These are phyloP conservation scores for Fusarium dimerum DNA, from an alignment of 2,329 filamentous ascomycete genomes.

Conservation along the genomic window DNA sequence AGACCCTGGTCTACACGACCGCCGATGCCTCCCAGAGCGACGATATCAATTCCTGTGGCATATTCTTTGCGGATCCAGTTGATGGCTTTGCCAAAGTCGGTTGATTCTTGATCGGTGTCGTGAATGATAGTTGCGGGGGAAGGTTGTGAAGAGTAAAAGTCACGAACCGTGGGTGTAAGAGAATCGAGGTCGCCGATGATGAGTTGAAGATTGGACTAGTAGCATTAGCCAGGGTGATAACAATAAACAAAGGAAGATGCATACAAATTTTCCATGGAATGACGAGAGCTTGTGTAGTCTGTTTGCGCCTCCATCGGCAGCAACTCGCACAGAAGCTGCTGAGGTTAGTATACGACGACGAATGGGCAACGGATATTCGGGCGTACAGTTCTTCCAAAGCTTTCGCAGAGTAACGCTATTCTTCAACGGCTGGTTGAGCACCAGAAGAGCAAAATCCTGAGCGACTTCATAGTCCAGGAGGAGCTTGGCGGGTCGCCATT, in stretches of 20 bases:
- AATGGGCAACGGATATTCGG: neutral
- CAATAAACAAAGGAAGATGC: conserved; percentile 16
- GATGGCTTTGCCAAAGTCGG: conserved; percentile 87
- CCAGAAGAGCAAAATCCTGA: conserved; percentile 46
- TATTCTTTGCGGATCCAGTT: conserved; percentile 52
- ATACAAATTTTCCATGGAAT: conserved; percentile 45
- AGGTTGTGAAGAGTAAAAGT: conserved; percentile 64
- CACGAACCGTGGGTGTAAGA: conserved; percentile 59
- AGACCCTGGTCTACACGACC: conserved; percentile 92
- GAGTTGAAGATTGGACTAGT: conserved; percentile 60
- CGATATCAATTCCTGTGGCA: conserved; percentile 56
- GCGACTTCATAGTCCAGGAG: conserved; percentile 35
- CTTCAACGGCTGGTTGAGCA: conserved; percentile 54
- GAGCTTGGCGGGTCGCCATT: conserved; percentile 43
- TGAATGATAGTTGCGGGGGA: conserved; percentile 61
- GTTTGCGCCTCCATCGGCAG: conserved; percentile 91
- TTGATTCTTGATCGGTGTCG: conserved; percentile 80
- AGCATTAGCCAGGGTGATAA: conserved; percentile 7
- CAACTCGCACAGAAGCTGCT: conserved; percentile 67
- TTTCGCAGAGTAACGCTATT: conserved; percentile 48
- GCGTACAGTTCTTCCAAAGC: conserved; percentile 52
- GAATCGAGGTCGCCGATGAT: conserved; percentile 95
- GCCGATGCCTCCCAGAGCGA: conserved; percentile 81
- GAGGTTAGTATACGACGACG: conserved; percentile 18
- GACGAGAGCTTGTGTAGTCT: conserved; percentile 57